Percentiles rank a stretch among this genome's conserved stretches.
These are phyloP conservation scores for Gloeopeniophorella convolvens DNA, from an alignment of 768 basidiomycete genomes.

Conservation along the genomic window DNA sequence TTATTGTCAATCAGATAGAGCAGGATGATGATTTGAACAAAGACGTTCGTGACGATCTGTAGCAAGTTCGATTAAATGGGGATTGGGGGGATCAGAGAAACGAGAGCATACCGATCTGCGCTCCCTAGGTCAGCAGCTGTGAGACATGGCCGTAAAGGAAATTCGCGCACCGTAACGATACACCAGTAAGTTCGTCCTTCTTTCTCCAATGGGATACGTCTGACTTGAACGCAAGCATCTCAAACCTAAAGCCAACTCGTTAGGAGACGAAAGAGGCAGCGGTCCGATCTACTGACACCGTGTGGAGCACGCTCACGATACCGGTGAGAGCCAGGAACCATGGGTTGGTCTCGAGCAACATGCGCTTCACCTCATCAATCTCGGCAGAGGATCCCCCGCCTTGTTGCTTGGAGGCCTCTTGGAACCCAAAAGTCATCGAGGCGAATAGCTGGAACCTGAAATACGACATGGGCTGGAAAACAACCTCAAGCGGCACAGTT, in stretches of 20 bases:
- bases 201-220: slow-evolving; percentile 95
- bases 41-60: slow-evolving; percentile 84
- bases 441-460: slow-evolving; percentile 86
- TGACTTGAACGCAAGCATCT: slow-evolving; percentile 92
- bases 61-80: slow-evolving; percentile 25
- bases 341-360: slow-evolving; percentile 84
- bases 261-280: slow-evolving; percentile 11
- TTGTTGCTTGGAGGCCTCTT: slow-evolving; percentile 76
- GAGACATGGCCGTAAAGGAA: not conserved
- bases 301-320: slow-evolving; percentile 81
- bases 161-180: slow-evolving; percentile 72
- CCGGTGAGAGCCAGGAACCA: slow-evolving; percentile 83
- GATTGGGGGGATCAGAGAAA: slow-evolving; percentile 33
- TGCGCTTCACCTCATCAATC: slow-evolving; percentile 92
- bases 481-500: slow-evolving; percentile 70
- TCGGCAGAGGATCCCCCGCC: slow-evolving; percentile 58
- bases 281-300: slow-evolving; percentile 49
- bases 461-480: slow-evolving; percentile 79
- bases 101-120: slow-evolving; percentile 4
- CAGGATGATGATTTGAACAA: slow-evolving; percentile 85
- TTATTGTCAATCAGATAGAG: slow-evolving; percentile 95
- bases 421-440: slow-evolving; percentile 79
- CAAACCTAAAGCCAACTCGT: slow-evolving; percentile 50
- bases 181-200: slow-evolving; percentile 91
- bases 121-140: not conserved